phyloP scores from a whole-genome alignment of 371 early-diverging fungal species.

The Syncephalastrum contaminatum region DNA sequence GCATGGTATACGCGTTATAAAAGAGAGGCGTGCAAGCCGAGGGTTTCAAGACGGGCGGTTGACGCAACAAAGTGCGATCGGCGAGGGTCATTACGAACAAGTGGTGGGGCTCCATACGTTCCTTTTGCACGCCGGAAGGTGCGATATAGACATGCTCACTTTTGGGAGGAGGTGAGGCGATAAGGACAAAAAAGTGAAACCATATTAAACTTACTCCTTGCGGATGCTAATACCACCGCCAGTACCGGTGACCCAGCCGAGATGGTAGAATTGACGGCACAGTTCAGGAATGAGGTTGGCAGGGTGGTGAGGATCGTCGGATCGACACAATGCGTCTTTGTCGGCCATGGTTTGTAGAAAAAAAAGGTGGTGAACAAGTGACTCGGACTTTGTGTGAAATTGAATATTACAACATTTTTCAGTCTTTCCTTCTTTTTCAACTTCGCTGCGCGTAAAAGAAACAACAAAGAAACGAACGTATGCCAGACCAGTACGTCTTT shows the following conservation, averaged over 20 bases:
- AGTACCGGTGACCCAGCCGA: slow-evolving; percentile 97
- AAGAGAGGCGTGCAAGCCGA: slow-evolving; percentile 96
- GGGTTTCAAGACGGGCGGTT: slow-evolving; percentile 71
- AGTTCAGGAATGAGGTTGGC: slow-evolving; percentile 94
- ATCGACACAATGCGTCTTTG: slow-evolving; percentile 38
- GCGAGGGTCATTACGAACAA: slow-evolving; percentile 80
- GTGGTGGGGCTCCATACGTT: slow-evolving; percentile 83
- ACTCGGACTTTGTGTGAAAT: no score
- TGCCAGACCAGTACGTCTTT: slow-evolving; percentile 48
- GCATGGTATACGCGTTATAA: slow-evolving; percentile 87
- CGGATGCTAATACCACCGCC: slow-evolving; percentile 95
- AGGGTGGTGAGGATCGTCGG: slow-evolving; percentile 70
- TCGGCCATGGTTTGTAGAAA: no score
- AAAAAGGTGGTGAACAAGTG: no score
- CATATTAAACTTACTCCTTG: slow-evolving; percentile 51
- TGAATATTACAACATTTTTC: no score
- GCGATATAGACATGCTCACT: slow-evolving; percentile 86
- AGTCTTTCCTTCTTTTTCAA: no score
- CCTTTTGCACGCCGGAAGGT: slow-evolving; percentile 95
- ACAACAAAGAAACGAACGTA: slow-evolving; percentile 6
- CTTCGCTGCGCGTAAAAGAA: no score
- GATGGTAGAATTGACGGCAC: slow-evolving; percentile 84
- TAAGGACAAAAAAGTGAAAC: not conserved
- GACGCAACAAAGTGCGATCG: slow-evolving; percentile 61
- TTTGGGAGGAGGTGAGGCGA: slow-evolving; percentile 3